Base-by-base conservation (phyloP, 208 protist genomes). In the Chromosphaera perkinsii region DNA sequence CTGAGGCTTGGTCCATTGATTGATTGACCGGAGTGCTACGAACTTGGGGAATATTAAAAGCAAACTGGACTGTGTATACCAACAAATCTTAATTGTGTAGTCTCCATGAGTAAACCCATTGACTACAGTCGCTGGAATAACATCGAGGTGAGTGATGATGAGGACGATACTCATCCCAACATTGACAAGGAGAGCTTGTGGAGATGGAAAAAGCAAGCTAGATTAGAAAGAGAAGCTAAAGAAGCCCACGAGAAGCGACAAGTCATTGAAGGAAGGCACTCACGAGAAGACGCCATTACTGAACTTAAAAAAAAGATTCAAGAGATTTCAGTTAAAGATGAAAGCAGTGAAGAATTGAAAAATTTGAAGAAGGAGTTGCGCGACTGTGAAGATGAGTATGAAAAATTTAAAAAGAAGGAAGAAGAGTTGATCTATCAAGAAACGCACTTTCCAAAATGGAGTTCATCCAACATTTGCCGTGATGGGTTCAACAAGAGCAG, bases 81-180 rank as follows among this genome's bases (percentile, higher is more conserved):
- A n/a, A n/a, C n/a, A n/a, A n/a, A n/a, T n/a, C n/a, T n/a, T n/a
- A n/a, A n/a, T n/a, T n/a, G n/a, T n/a, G n/a, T n/a, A n/a, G n/a
- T n/a, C n/a, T n/a, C n/a, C n/a, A n/a, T n/a, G n/a, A n/a, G n/a
- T n/a, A n/a, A 55, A 55, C 20, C 52, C 48, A 74, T 69, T 55
- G 61, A 76, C 35, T 78, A 78, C 49, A 67, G 51, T 61, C 72
- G 73, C 36, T 78, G 73, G 73, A 63, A 77, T 27, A 17, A 60
- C 40, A 77, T 79, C 35, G 66, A 80, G 45, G 60, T 80, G 17
- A 72, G 57, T 49, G 76, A 80, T 39, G 76, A 80, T 60, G 76
- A 80, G 48, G 66, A 65, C n/a, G 72, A 77, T 47, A 54, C 45
- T 31, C 76, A 80, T 42, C 76, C 76, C 31, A 80, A 80, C 58